phyloP scores from a whole-genome alignment of 2,329 filamentous ascomycete genomes.

The Diaporthe sp. region DNA sequence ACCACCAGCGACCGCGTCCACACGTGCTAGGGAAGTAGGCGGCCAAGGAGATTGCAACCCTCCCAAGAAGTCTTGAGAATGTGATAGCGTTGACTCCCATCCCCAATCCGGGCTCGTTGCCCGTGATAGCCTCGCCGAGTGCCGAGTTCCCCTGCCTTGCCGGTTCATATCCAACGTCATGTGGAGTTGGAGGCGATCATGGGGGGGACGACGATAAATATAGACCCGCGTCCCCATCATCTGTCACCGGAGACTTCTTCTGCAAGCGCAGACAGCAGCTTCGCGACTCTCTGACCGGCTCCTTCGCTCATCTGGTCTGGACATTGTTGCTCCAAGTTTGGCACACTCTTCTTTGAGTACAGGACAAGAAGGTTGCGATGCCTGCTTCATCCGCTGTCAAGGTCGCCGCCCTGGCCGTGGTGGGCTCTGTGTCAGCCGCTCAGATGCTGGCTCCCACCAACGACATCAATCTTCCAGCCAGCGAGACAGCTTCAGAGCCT shows the following conservation, averaged over 20 bases:
- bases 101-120: slow-evolving; percentile 35
- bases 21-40: slow-evolving; percentile 35
- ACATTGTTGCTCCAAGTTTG: not conserved
- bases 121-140: slow-evolving; percentile 37
- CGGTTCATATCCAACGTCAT: not conserved
- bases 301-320: not conserved
- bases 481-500: slow-evolving; percentile 41
- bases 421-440: slow-evolving; percentile 37
- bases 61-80: slow-evolving; percentile 24
- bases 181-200: slow-evolving; percentile 20
- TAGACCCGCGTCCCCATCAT: slow-evolving; percentile 2
- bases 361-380: slow-evolving; percentile 17
- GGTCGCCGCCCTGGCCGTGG: slow-evolving; percentile 36
- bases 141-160: slow-evolving; percentile 30
- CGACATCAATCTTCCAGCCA: slow-evolving; percentile 42
- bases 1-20: slow-evolving; percentile 29
- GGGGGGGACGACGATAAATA: slow-evolving; percentile 23
- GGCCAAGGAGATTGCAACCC: slow-evolving; percentile 28
- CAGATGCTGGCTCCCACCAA: slow-evolving; percentile 42
- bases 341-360: not conserved
- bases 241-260: not conserved
- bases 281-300: not conserved
- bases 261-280: slow-evolving; percentile 24
- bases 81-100: slow-evolving; percentile 25
- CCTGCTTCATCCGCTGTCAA: slow-evolving; percentile 22